These are phyloP conservation scores for Leccinellum luteum DNA, from an alignment of 768 basidiomycete genomes.

Conservation along the genomic window DNA sequence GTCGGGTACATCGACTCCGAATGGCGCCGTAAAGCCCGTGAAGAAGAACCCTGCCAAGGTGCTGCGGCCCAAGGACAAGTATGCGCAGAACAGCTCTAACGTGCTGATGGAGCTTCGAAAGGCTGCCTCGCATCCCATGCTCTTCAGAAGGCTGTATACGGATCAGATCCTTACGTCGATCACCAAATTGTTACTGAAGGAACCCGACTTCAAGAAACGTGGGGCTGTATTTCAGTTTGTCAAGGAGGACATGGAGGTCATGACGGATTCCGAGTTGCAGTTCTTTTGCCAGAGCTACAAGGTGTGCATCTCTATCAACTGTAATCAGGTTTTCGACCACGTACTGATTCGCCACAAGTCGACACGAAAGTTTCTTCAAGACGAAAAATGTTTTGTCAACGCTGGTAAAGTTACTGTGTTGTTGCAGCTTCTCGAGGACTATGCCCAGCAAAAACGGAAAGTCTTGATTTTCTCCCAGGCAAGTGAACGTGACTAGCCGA, in stretches of 20 bases:
- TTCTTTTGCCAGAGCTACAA: constrained; percentile 83
- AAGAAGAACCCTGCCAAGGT: constrained; percentile 33
- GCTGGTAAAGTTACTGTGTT: constrained; percentile 85
- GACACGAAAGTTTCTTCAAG: constrained; percentile 70
- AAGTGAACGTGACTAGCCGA: constrained; percentile 15
- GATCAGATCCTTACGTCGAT: constrained; percentile 73
- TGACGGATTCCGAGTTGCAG: constrained; percentile 97
- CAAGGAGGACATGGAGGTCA: constrained; percentile 96
- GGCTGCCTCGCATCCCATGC: constrained; percentile 94
- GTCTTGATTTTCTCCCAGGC: constrained; percentile 95
- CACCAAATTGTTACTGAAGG: constrained; percentile 81
- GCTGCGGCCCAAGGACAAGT: constrained; percentile 61
- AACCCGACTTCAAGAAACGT: constrained; percentile 86
- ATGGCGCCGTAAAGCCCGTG: constrained; percentile 22
- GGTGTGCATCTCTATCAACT: constrained; percentile 39
- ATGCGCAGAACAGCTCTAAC: constrained; percentile 82
- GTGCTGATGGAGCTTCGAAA: constrained; percentile 98
- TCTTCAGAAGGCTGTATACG: constrained; percentile 87
- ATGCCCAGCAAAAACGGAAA: constrained; percentile 68
- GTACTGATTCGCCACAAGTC: constrained; percentile 42
- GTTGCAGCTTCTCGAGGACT: constrained; percentile 65
- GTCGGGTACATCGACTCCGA: constrained; percentile 34
- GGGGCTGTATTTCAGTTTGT: constrained; percentile 80
- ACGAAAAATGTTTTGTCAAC: constrained; percentile 73
- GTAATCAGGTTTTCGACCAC: background rate